These are phyloP conservation scores for Wickerhamiella alocasiicola DNA, from an alignment of 805 yeast species.

Conservation along the genomic window DNA sequence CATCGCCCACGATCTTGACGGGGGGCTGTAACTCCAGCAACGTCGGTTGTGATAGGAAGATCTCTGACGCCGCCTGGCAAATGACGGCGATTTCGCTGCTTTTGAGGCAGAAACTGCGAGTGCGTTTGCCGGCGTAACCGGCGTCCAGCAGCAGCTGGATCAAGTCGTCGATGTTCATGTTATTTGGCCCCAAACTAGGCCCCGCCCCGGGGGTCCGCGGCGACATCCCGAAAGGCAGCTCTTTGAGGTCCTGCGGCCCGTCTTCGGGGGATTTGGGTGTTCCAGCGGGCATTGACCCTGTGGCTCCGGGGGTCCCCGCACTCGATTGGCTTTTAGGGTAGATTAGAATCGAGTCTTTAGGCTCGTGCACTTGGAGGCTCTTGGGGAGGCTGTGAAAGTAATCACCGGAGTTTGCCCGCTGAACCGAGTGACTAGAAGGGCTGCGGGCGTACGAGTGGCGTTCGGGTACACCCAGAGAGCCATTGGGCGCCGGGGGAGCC, in stretches of 20 bases:
- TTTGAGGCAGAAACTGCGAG: constrained; percentile 73
- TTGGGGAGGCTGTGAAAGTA: constrained; percentile 21
- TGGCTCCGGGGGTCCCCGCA: constrained; percentile 16
- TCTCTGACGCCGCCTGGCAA: constrained; percentile 79
- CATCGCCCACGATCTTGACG: constrained; percentile 82
- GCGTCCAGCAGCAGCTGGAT: constrained; percentile 89
- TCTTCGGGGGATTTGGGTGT: constrained; percentile 5
- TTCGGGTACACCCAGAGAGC: constrained; percentile 14
- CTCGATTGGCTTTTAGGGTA: constrained; percentile 16
- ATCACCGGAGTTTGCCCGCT: constrained; percentile 28
- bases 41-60: constrained; percentile 82
- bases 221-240: constrained; percentile 21
- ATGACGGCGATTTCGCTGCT: constrained; percentile 79
- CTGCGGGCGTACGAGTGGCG: constrained; percentile 15
- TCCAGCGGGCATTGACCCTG: constrained; percentile 14
- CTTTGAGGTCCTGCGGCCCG: constrained; percentile 9
- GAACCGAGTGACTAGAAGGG: constrained; percentile 19
- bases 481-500: constrained; percentile 3
- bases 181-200: constrained; percentile 24
- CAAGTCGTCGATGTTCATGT: constrained; percentile 63
- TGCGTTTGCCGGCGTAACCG: constrained; percentile 89
- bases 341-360: constrained; percentile 60
- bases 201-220: constrained; percentile 20
- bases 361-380: constrained; percentile 51
- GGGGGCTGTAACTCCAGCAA: constrained; percentile 77